Conservation (phyloP, 768 basidiomycete species). For the Leccinum disarticulatum region DNA sequence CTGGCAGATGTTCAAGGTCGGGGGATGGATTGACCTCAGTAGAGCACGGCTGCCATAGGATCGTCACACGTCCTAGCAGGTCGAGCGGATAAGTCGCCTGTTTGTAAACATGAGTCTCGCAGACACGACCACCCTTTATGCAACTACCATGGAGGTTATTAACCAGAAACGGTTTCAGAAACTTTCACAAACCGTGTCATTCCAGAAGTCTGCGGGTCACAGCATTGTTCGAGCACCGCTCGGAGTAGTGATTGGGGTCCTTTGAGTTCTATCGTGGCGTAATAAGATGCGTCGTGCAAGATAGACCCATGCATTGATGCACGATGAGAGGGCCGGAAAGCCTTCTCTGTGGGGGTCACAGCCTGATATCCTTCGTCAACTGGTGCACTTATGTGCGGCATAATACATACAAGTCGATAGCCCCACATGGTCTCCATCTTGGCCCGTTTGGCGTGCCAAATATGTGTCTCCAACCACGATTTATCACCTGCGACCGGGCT, state of each 20-base stretch:
- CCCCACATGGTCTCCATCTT: conserved; percentile 94
- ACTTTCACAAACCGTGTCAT: conserved; percentile 50
- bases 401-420: conserved; percentile 66
- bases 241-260: conserved; percentile 60
- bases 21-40: not conserved
- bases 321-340: conserved; percentile 88
- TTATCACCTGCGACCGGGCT: conserved; percentile 61
- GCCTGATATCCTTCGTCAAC: conserved; percentile 46
- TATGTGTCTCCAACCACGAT: conserved; percentile 91
- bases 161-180: not conserved
- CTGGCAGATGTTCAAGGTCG: not conserved
- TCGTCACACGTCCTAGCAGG: conserved; percentile 65
- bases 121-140: conserved; percentile 60
- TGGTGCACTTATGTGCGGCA: not conserved
- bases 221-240: conserved; percentile 50
- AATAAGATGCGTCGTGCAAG: conserved; percentile 89
- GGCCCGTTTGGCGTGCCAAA: conserved; percentile 98
- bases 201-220: conserved; percentile 67
- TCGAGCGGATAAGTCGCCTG: conserved; percentile 62
- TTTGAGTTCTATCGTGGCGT: conserved; percentile 68
- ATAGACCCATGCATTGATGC: conserved; percentile 85
- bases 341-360: conserved; percentile 84
- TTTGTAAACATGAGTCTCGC: conserved; percentile 68
- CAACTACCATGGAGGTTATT: conserved; percentile 44
- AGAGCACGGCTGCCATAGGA: conserved; percentile 67